A percentile compares a stretch with the other conserved stretches of the same genome.
These are phyloP conservation scores for Acanthamoeba lenticulata DNA, from an alignment of 208 protist species.

Conservation along the genomic window DNA sequence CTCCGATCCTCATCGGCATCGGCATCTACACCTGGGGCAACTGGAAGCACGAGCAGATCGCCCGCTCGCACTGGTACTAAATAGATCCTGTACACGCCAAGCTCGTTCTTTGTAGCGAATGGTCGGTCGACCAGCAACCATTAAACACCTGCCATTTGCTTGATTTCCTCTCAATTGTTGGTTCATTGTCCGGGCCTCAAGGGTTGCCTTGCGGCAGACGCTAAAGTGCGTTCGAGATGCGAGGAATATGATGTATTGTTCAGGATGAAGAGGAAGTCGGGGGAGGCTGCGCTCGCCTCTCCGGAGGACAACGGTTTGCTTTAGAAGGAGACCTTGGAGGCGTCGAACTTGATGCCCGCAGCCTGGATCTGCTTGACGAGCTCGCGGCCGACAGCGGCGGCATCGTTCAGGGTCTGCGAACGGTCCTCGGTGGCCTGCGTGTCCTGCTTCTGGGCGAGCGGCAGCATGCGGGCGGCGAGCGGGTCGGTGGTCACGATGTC, in stretches of 20 bases:
- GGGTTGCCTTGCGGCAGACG: no score
- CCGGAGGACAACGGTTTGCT: no score
- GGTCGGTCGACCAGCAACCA: no score
- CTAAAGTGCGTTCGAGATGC: no score
- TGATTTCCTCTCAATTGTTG: no score
- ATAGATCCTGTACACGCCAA: no score
- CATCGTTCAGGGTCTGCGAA: neutral
- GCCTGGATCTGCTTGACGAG: constrained; percentile 43
- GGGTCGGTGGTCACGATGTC: constrained; percentile 50
- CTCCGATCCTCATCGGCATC: neutral
- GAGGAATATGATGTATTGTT: no score
- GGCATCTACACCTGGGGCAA: constrained; percentile 40
- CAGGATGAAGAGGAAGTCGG: no score
- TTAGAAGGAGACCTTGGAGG: constrained; percentile 48
- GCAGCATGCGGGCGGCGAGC: neutral
- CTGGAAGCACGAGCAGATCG: constrained; percentile 31
- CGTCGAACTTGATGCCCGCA: constrained; percentile 14
- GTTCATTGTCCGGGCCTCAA: no score
- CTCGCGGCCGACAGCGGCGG: neutral
- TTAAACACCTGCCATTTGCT: no score
- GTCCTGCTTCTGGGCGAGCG: constrained; percentile 12
- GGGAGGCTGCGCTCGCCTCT: no score
- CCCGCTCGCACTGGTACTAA: constrained; percentile 48
- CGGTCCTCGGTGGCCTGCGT: neutral
- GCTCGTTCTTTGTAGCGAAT: no score